Evolutionary conservation across 179 eudicot species (phyloP).

Genomic region (Spergularia azorica): DNA sequence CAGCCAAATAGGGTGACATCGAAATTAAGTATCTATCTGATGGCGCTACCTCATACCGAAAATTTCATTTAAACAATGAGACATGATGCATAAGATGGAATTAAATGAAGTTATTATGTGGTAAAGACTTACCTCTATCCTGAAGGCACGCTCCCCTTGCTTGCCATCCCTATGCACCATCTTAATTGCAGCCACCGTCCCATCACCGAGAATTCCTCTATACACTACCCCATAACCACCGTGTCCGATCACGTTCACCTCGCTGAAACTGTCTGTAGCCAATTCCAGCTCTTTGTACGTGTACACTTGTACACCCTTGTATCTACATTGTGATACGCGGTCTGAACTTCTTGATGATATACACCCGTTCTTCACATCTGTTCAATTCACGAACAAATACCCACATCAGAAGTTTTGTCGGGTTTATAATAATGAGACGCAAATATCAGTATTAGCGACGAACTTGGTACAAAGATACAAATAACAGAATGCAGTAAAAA

Average conservation of each 20-base stretch:
- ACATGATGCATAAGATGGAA: not conserved
- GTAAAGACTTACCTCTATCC: conserved; percentile 58
- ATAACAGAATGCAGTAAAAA: not conserved
- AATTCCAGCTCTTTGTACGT: conserved; percentile 79
- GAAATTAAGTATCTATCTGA: too few relatives aligned
- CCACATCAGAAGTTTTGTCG: conserved; percentile 6
- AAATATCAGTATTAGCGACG: too few relatives aligned
- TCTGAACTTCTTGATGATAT: conserved; percentile 46
- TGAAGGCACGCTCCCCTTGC: conserved; percentile 85
- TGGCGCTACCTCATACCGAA: too few relatives aligned
- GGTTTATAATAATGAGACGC: too few relatives aligned
- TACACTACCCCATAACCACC: conserved; percentile 80
- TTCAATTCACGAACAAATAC: not conserved
- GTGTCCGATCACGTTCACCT: conserved; percentile 61
- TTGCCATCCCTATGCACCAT: conserved; percentile 67
- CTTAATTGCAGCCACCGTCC: conserved; percentile 75
- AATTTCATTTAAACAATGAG: too few relatives aligned
- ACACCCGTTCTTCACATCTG: conserved; percentile 57
- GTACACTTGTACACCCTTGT: conserved; percentile 78
- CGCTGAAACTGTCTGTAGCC: conserved; percentile 74
- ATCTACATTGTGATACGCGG: conserved; percentile 32
- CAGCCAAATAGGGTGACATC: too few relatives aligned
- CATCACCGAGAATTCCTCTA: conserved; percentile 74
- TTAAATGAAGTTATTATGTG: conserved; percentile 17
- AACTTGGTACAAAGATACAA: too few relatives aligned